These are phyloP conservation scores for Ormosia emarginata DNA, from an alignment of 306 rosid species.

Conservation along the genomic window DNA sequence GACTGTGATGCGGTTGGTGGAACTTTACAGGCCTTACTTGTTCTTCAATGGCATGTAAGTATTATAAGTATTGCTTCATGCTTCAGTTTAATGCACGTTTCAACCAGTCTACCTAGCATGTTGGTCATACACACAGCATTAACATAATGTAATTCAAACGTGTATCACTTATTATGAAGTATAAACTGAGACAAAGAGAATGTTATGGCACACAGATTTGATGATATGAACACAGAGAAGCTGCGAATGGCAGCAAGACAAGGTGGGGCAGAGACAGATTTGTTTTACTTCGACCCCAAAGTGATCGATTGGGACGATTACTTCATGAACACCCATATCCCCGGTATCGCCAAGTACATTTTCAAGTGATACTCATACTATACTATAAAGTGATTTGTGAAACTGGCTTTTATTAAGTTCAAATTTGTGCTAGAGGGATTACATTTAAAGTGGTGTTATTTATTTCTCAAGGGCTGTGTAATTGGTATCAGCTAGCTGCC, in stretches of 20 bases:
- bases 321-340: slow-evolving; percentile 53
- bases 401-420: background rate
- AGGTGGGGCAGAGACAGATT: slow-evolving; percentile 45
- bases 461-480: slow-evolving; percentile 11
- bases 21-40: slow-evolving; percentile 73
- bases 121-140: background rate
- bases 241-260: slow-evolving; percentile 47
- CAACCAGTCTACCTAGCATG: background rate
- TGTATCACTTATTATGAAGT: background rate
- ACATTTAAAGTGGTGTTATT: background rate
- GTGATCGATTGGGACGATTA: slow-evolving; percentile 75
- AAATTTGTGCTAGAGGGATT: background rate
- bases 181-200: background rate
- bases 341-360: slow-evolving; percentile 67
- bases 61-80: background rate
- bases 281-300: slow-evolving; percentile 73
- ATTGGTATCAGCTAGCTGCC: background rate
- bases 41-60: slow-evolving; percentile 81
- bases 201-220: slow-evolving; percentile 52
- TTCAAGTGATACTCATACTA: slow-evolving; percentile 45
- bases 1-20: slow-evolving; percentile 64
- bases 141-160: background rate
- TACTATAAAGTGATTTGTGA: background rate
- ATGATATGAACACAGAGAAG: slow-evolving; percentile 72
- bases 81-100: background rate